Percentiles rank a stretch among this genome's conserved stretches.
These are phyloP conservation scores for Fusarium globosum DNA, from an alignment of 2,329 filamentous ascomycete genomes.

Conservation along the genomic window DNA sequence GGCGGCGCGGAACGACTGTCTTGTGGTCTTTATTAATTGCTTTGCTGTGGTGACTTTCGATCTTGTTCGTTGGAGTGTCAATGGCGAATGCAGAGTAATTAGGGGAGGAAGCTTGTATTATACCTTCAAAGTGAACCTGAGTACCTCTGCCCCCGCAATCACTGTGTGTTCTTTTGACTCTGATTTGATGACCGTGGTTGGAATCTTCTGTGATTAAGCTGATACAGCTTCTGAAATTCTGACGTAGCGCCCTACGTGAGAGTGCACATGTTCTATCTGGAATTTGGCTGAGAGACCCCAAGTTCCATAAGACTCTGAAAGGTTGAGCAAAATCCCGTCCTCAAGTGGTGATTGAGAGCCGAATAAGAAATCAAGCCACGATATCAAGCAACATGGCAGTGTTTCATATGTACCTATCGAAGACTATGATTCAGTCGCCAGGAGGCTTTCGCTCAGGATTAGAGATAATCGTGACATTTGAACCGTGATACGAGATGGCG, in stretches of 20 bases:
- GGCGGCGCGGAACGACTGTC: background rate
- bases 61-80: background rate
- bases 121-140: background rate
- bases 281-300: too few relatives aligned
- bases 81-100: background rate
- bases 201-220: background rate
- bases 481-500: too few relatives aligned
- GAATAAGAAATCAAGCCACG: background rate
- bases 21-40: background rate
- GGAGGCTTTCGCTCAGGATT: accelerated
- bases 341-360: background rate
- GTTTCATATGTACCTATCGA: background rate
- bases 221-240: background rate
- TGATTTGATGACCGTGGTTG: background rate
- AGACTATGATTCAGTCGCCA: background rate
- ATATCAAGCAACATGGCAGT: background rate
- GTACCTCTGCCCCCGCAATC: background rate
- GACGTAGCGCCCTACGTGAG: background rate
- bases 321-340: accelerated
- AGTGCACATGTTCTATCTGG: background rate
- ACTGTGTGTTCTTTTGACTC: background rate
- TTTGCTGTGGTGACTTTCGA: background rate
- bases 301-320: background rate
- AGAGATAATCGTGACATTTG: background rate
- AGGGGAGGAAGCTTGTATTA: background rate